Percentiles rank a stretch among this genome's conserved stretches.
phyloP scores from a whole-genome alignment of 805 yeast species.

The Pichia scutulata region DNA sequence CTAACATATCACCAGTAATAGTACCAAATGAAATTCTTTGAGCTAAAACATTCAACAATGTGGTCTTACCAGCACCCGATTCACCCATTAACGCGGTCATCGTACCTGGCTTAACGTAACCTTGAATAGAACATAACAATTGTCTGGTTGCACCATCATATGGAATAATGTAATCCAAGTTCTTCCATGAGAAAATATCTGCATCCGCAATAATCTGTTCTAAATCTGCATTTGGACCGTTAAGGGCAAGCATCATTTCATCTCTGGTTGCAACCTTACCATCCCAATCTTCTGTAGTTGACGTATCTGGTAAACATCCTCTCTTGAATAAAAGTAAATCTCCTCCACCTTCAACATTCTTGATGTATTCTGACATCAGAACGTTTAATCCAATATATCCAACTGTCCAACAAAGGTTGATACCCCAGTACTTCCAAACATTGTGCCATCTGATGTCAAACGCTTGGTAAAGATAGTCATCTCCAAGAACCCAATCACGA shows the following conservation, averaged over 20 bases:
- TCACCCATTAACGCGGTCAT: slow-evolving; percentile 59
- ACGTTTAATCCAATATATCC: slow-evolving; percentile 31
- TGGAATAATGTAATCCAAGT: slow-evolving; percentile 51
- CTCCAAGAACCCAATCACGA: slow-evolving; percentile 42
- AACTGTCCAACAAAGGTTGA: slow-evolving; percentile 34
- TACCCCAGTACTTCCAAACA: slow-evolving; percentile 75
- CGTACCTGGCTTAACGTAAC: slow-evolving; percentile 45
- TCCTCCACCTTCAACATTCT: slow-evolving; percentile 23
- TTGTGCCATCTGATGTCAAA: slow-evolving; percentile 49
- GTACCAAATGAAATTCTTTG: slow-evolving; percentile 45
- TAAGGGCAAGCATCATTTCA: slow-evolving; percentile 19
- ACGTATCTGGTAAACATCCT: slow-evolving; percentile 22
- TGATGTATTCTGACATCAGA: slow-evolving; percentile 24
- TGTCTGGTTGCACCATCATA: slow-evolving; percentile 34
- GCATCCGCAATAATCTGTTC: slow-evolving; percentile 23
- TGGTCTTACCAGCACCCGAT: slow-evolving; percentile 61
- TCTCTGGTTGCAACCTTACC: slow-evolving; percentile 29
- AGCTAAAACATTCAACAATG: slow-evolving; percentile 46
- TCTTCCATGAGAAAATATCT: slow-evolving; percentile 58
- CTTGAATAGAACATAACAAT: slow-evolving; percentile 37
- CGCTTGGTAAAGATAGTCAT: slow-evolving; percentile 35
- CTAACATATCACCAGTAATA: slow-evolving; percentile 52
- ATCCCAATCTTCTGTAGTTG: slow-evolving; percentile 30
- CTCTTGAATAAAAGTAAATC: slow-evolving; percentile 28
- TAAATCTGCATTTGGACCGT: slow-evolving; percentile 25